Percentiles rank a stretch among this genome's conserved stretches.
These are phyloP conservation scores for Dactylellina haptotyla DNA, from an alignment of 2,329 filamentous ascomycete species.

Conservation along the genomic window DNA sequence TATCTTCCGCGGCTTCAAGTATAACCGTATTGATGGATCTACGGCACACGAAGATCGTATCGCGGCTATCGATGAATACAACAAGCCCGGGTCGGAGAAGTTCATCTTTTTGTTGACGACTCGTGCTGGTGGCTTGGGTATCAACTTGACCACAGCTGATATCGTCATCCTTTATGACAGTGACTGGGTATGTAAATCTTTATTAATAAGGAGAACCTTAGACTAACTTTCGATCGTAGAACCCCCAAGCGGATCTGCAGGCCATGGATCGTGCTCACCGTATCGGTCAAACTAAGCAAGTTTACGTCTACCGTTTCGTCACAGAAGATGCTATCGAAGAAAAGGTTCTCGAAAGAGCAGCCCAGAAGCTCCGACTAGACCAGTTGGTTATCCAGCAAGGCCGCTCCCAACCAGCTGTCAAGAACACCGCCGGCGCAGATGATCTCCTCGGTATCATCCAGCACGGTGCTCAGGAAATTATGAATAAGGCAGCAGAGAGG, in stretches of 20 bases:
- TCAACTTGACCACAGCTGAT: constrained; percentile 93
- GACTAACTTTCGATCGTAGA: constrained; percentile 32
- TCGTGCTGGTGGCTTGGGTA: constrained; percentile 91
- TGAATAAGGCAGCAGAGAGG: constrained; percentile 75
- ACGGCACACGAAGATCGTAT: constrained; percentile 98
- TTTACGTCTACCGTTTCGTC: constrained; percentile 94
- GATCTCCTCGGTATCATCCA: constrained; percentile 98
- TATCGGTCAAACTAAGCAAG: constrained; percentile 98
- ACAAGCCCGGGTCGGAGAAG: constrained; percentile 92
- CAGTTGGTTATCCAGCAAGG: constrained; percentile 98
- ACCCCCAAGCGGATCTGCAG: constrained; percentile 92
- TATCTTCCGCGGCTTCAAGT: constrained; percentile 92
- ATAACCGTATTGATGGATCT: constrained; percentile 95
- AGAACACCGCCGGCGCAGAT: constrained; percentile 84
- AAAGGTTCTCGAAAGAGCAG: constrained; percentile 94
- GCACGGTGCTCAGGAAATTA: constrained; percentile 95
- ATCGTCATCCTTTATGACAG: constrained; percentile 97
- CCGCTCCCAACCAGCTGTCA: constrained; percentile 86
- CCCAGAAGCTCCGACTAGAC: constrained; percentile 94
- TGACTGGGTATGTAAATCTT: constrained; percentile 73
- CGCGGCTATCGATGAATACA: constrained; percentile 97
- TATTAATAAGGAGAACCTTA: not conserved
- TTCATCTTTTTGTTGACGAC: constrained; percentile 97
- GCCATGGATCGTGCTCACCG: constrained; percentile 99
- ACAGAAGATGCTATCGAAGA: constrained; percentile 99